These are phyloP conservation scores for Auricularia sp. DNA, from an alignment of 768 basidiomycete species.

Conservation along the genomic window DNA sequence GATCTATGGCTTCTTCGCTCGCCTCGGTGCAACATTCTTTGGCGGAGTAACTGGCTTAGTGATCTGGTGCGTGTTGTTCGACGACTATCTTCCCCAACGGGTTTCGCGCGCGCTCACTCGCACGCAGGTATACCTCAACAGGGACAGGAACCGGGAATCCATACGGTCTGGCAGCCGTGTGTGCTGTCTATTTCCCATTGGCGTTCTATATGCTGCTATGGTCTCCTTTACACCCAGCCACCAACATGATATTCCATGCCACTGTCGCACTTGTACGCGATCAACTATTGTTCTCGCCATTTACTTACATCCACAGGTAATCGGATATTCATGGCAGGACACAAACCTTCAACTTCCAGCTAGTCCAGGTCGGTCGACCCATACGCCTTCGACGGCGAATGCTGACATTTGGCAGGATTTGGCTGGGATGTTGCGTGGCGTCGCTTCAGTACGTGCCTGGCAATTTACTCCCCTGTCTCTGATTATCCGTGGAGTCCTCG, in stretches of 20 bases:
- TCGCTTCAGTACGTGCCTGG: constrained; percentile 8
- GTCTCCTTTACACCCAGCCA: constrained; percentile 3
- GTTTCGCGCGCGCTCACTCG: neutral
- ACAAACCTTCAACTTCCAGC: constrained; percentile 35
- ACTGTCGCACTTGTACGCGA: constrained; percentile 47
- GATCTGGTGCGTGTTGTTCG: constrained; percentile 44
- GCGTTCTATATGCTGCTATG: constrained; percentile 19
- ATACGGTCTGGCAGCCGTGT: constrained; percentile 61
- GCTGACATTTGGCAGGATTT: neutral
- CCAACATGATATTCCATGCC: constrained; percentile 42
- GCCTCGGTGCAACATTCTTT: constrained; percentile 54
- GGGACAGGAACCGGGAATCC: constrained; percentile 50
- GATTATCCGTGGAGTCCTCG: constrained; percentile 23
- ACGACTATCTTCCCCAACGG: neutral
- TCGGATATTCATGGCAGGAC: constrained; percentile 70
- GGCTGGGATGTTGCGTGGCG: constrained; percentile 68
- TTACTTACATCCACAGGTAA: constrained; percentile 30
- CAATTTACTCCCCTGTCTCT: too few relatives aligned
- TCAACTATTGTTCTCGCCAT: neutral
- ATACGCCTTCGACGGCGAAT: too few relatives aligned
- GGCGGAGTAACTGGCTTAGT: constrained; percentile 54
- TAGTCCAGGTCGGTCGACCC: constrained; percentile 28
- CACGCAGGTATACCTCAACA: constrained; percentile 56
- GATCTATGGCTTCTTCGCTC: constrained; percentile 49
- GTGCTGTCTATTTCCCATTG: constrained; percentile 35